These are phyloP conservation scores for Discostella stelligeroides DNA, from an alignment of 108 stramenopile genomes.

Conservation along the genomic window DNA sequence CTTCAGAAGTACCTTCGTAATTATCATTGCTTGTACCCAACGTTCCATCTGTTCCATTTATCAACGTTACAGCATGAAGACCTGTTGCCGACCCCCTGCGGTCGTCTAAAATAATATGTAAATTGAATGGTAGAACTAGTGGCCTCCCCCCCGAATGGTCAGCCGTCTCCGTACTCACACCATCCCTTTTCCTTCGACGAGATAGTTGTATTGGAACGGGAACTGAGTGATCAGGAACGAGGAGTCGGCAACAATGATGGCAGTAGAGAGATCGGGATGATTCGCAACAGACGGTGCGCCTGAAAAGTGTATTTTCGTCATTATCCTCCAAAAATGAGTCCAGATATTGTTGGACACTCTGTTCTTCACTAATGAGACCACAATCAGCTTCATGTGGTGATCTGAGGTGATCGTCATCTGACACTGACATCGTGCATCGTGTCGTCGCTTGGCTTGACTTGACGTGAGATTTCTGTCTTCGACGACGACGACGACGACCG, in stretches of 20 bases:
- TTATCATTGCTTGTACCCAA: not conserved
- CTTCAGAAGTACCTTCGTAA: conserved; percentile 5
- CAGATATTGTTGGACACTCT: conserved; percentile 17
- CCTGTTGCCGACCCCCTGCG: conserved; percentile 66
- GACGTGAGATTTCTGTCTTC: too few species aligned
- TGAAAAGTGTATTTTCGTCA: conserved; percentile 4
- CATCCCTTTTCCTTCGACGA: conserved; percentile 16
- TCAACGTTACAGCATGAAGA: conserved; percentile 58
- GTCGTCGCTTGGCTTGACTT: too few species aligned
- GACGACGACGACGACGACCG: too few species aligned
- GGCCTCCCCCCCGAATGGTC: conserved; percentile 15
- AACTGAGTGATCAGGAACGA: conserved; percentile 57
- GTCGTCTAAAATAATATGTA: conserved; percentile 75
- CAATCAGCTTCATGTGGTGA: not conserved
- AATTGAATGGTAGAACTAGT: conserved; percentile 58
- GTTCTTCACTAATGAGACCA: not conserved
- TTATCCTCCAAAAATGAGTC: conserved; percentile 9
- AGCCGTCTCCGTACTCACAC: not conserved
- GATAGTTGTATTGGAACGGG: conserved; percentile 48
- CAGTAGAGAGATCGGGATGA: conserved; percentile 74
- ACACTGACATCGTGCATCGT: too few species aligned
- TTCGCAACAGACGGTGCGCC: conserved; percentile 55
- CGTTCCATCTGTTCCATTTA: conserved; percentile 18
- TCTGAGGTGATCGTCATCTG: too few species aligned
- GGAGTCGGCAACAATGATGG: conserved; percentile 60